phyloP scores from a whole-genome alignment of 1,139 yeast species.

The Suhomyces bolitotheri region DNA sequence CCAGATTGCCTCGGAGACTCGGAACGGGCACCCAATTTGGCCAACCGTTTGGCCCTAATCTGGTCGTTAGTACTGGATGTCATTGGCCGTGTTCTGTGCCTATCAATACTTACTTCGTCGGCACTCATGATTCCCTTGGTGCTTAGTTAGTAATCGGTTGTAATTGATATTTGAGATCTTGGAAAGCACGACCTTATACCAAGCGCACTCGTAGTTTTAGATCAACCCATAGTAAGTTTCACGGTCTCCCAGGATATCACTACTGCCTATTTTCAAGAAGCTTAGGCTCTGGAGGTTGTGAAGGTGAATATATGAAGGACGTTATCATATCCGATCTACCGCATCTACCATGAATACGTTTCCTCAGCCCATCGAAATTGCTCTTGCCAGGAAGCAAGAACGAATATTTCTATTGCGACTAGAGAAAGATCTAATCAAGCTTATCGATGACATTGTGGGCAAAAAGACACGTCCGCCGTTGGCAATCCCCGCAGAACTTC shows the following conservation, averaged over 20 bases:
- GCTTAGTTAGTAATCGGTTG: neutral
- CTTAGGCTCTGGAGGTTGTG: too few relatives aligned
- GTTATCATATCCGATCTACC: too few relatives aligned
- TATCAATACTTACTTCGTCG: slow-evolving; percentile 23
- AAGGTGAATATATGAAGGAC: too few relatives aligned
- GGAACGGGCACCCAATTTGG: slow-evolving; percentile 36
- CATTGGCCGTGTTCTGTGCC: too few relatives aligned
- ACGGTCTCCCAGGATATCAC: too few relatives aligned
- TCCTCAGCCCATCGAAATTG: slow-evolving; percentile 25
- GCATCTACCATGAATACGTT: slow-evolving; percentile 13
- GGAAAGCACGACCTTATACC: slow-evolving; percentile 1
- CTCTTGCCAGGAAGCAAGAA: slow-evolving; percentile 50
- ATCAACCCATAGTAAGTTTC: too few relatives aligned
- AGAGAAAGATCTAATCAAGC: slow-evolving; percentile 48
- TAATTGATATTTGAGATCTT: neutral
- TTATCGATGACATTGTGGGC: slow-evolving; percentile 24
- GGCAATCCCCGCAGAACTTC: slow-evolving; percentile 32
- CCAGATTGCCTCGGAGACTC: neutral
- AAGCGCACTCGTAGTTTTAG: too few relatives aligned
- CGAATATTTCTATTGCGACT: slow-evolving; percentile 53
- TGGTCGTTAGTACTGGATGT: slow-evolving; percentile 18
- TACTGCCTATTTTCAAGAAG: too few relatives aligned
- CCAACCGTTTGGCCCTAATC: slow-evolving; percentile 59
- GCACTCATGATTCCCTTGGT: slow-evolving; percentile 15
- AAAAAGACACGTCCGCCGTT: slow-evolving; percentile 7